Conservation (phyloP, 1,284 basidiomycete species). For the Austroboletus niveus region DNA sequence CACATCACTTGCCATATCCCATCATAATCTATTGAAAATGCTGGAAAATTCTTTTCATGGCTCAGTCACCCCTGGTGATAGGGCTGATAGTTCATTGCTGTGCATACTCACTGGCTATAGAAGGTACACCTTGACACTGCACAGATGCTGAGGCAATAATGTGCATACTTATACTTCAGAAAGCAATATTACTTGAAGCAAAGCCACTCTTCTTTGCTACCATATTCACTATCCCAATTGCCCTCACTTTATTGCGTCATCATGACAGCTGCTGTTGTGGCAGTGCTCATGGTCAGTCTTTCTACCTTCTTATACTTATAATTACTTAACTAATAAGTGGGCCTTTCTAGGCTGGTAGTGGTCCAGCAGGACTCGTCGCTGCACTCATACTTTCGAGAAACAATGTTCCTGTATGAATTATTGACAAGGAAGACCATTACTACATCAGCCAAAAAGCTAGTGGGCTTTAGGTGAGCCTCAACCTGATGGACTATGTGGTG, state of each 20-base stretch:
- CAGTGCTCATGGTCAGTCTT: conserved; percentile 22
- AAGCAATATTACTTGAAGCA: too few species aligned
- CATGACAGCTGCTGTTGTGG: conserved; percentile 13
- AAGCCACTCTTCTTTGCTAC: background rate
- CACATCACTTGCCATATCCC: too few species aligned
- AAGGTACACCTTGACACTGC: too few species aligned
- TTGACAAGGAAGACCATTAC: conserved; percentile 31
- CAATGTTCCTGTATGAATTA: conserved; percentile 38
- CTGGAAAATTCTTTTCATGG: background rate
- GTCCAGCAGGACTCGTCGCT: conserved; percentile 48
- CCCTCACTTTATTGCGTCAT: background rate
- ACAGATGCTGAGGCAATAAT: too few species aligned
- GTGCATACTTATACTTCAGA: too few species aligned
- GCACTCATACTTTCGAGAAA: conserved; percentile 45
- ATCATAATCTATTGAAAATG: too few species aligned
- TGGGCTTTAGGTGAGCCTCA: conserved; percentile 26
- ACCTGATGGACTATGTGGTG: background rate
- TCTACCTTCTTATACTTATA: background rate
- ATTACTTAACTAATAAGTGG: background rate
- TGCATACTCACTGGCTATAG: too few species aligned
- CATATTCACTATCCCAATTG: background rate
- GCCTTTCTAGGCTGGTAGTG: conserved; percentile 43
- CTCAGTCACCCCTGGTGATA: too few species aligned
- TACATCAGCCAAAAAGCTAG: conserved; percentile 27
- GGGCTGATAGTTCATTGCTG: too few species aligned